A percentile compares a stretch with the other conserved stretches of the same genome.
Conservation (phyloP, 768 basidiomycete species). For the Collybia nuda region DNA sequence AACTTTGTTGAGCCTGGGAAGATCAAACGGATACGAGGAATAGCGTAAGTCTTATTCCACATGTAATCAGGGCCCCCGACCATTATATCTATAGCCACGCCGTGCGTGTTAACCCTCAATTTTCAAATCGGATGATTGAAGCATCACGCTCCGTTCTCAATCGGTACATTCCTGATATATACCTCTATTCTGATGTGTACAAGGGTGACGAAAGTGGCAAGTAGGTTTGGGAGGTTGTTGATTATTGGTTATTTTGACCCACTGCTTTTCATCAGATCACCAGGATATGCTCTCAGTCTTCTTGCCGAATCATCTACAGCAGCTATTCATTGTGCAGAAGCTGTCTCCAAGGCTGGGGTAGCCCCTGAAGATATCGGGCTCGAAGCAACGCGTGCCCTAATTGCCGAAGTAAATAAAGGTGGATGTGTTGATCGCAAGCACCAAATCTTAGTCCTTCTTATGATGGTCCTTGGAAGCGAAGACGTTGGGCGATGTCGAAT, state of each 20-base stretch:
- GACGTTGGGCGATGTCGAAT: conserved; percentile 91
- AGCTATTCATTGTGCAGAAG: conserved; percentile 85
- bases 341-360: conserved; percentile 76
- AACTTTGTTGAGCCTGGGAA: conserved; percentile 92
- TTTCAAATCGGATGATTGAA: conserved; percentile 98
- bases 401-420: conserved; percentile 76
- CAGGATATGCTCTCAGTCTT: conserved; percentile 90
- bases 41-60: conserved; percentile 65
- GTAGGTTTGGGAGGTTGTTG: conserved; percentile 44
- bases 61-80: background rate
- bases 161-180: conserved; percentile 96
- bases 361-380: conserved; percentile 93
- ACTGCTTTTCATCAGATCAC: conserved; percentile 59
- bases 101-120: conserved; percentile 94
- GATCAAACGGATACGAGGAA: conserved; percentile 92
- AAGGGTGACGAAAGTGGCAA: conserved; percentile 97
- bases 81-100: conserved; percentile 65
- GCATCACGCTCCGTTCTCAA: conserved; percentile 90
- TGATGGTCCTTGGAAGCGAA: conserved; percentile 97
- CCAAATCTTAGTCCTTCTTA: conserved; percentile 79
- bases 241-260: background rate
- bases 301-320: conserved; percentile 92
- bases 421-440: conserved; percentile 92
- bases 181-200: conserved; percentile 97
- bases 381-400: conserved; percentile 72